These are phyloP conservation scores for Inga leiocalycina DNA, from an alignment of 306 rosid genomes.

Conservation along the genomic window DNA sequence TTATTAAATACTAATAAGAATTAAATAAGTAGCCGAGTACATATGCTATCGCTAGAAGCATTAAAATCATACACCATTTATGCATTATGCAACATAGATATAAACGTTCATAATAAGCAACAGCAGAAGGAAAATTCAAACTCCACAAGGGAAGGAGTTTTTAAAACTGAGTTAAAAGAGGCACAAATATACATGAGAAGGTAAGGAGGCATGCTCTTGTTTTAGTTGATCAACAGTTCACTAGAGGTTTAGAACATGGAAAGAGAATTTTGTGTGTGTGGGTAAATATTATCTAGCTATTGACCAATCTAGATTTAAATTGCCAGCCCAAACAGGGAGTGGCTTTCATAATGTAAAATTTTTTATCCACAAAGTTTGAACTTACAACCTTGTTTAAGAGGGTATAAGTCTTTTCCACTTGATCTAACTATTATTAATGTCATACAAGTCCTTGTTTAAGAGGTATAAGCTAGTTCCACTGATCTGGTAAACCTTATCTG, in stretches of 20 bases:
- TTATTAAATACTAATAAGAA: neutral
- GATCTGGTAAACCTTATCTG: neutral
- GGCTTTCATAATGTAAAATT: neutral
- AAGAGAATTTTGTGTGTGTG: neutral
- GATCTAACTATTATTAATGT: neutral
- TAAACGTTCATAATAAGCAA: neutral
- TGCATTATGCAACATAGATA: slow-evolving; percentile 1
- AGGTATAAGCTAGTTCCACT: neutral
- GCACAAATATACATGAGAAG: neutral
- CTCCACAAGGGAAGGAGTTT: neutral
- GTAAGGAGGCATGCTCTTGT: neutral
- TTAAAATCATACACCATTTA: neutral
- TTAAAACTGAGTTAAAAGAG: neutral
- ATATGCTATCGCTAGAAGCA: neutral
- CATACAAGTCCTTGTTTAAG: neutral
- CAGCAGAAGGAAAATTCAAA: neutral
- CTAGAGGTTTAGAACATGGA: neutral
- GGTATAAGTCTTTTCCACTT: neutral
- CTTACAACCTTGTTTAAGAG: neutral
- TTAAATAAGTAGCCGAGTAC: neutral
- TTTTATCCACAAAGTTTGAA: neutral
- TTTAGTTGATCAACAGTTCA: neutral
- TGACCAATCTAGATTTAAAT: neutral
- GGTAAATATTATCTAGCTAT: neutral
- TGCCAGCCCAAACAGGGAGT: neutral